These are phyloP conservation scores for Penicillium sp. DNA, from an alignment of 2,329 filamentous ascomycete species.

Conservation along the genomic window DNA sequence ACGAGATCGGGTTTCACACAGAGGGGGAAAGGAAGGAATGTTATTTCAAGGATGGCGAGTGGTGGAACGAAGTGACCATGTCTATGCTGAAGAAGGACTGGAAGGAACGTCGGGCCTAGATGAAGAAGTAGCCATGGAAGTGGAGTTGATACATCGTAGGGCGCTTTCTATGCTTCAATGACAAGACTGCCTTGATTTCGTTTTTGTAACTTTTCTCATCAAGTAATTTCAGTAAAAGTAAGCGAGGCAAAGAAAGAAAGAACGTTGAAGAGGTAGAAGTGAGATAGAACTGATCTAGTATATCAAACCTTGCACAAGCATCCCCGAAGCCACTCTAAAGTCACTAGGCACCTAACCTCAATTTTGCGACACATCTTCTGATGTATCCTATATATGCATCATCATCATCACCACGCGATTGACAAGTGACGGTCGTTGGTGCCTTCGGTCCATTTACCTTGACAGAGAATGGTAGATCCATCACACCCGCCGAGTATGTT, in stretches of 20 bases:
- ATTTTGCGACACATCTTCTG: neutral
- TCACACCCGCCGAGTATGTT: neutral
- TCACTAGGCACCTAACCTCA: neutral
- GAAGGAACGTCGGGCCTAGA: neutral
- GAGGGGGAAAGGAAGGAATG: neutral
- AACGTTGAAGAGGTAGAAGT: neutral
- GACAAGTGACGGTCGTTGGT: conserved; percentile 9
- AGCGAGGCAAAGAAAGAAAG: neutral
- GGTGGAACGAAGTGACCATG: neutral
- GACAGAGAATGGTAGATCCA: neutral
- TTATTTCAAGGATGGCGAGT: neutral
- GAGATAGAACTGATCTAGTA: neutral
- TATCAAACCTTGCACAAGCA: neutral
- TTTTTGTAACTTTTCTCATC: neutral
- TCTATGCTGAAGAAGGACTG: neutral
- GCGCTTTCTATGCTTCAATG: neutral
- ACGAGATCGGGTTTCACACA: neutral
- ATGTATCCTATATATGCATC: neutral
- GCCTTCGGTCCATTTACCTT: neutral
- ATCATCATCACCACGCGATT: conserved; percentile 13
- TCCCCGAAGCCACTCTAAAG: neutral
- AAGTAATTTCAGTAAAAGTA: neutral
- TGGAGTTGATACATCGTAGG: neutral
- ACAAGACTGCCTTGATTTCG: neutral
- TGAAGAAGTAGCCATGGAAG: neutral